Evolutionary conservation across 1,139 yeast species (phyloP).

Genomic region (Debaryomyces sp.): DNA sequence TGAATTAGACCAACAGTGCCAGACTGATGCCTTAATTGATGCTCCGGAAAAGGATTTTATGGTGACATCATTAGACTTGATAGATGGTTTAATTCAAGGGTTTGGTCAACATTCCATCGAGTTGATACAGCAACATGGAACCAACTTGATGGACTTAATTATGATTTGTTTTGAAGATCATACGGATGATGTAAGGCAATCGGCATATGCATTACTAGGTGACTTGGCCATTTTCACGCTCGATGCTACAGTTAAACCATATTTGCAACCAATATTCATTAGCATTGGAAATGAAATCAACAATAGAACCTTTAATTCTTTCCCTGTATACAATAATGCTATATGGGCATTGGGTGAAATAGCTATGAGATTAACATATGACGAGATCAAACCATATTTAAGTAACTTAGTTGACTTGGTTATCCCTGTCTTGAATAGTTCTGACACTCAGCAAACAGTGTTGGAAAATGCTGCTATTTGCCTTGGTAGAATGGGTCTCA

Average conservation of each 20-base stretch:
- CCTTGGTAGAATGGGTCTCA: slow-evolving; percentile 82
- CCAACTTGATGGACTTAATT: slow-evolving; percentile 63
- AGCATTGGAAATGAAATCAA: slow-evolving; percentile 70
- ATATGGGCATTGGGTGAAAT: slow-evolving; percentile 95
- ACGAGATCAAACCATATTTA: slow-evolving; percentile 61
- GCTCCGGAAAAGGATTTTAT: slow-evolving; percentile 90
- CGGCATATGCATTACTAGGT: slow-evolving; percentile 88
- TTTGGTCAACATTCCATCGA: slow-evolving; percentile 65
- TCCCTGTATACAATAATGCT: slow-evolving; percentile 82
- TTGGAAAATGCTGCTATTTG: slow-evolving; percentile 92
- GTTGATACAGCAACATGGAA: slow-evolving; percentile 46
- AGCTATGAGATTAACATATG: slow-evolving; percentile 56
- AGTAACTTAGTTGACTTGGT: slow-evolving; percentile 62
- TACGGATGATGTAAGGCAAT: slow-evolving; percentile 85
- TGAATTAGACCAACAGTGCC: slow-evolving; percentile 64
- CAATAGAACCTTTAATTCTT: slow-evolving; percentile 50
- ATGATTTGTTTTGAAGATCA: slow-evolving; percentile 76
- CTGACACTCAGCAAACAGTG: slow-evolving; percentile 63
- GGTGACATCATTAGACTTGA: slow-evolving; percentile 83
- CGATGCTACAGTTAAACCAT: slow-evolving; percentile 56
- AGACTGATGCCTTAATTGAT: slow-evolving; percentile 66
- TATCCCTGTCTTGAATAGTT: slow-evolving; percentile 62
- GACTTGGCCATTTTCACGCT: slow-evolving; percentile 74
- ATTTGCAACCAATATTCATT: slow-evolving; percentile 59
- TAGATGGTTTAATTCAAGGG: slow-evolving; percentile 94